Evolutionary conservation across 2,329 filamentous ascomycete genomes (phyloP).

Genomic region (Aspergillus piperis): DNA sequence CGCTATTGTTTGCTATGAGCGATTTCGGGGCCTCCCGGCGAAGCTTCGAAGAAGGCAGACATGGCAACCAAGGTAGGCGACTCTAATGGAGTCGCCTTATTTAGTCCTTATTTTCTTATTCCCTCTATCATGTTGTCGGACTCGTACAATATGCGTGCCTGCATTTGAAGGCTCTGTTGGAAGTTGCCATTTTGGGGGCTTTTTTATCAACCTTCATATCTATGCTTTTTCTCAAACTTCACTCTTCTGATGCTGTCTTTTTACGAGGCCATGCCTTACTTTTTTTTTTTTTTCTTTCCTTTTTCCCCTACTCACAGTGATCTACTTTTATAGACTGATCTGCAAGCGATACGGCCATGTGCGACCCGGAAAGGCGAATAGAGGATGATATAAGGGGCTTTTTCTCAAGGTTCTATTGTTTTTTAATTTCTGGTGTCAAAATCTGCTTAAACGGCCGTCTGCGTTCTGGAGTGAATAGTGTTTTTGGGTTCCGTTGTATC

Average conservation of each 20-base stretch:
- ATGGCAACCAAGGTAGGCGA: conserved; percentile 35
- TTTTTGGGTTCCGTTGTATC: conserved; percentile 7
- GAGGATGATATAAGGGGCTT: conserved; percentile 18
- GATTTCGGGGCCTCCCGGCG: conserved; percentile 46
- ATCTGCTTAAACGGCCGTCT: conserved; percentile 9
- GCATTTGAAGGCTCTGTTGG: not conserved
- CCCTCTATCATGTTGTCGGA: not conserved
- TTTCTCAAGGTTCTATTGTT: conserved; percentile 11
- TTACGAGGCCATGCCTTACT: not conserved
- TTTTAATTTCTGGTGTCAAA: conserved; percentile 6
- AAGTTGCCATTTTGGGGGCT: not conserved
- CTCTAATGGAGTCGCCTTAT: conserved; percentile 28
- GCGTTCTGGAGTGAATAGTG: conserved; percentile 11
- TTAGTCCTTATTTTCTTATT: conserved; percentile 8
- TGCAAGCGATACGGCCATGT: conserved; percentile 16
- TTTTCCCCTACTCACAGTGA: conserved; percentile 8
- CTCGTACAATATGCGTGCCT: not conserved
- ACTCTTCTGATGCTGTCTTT: conserved; percentile 8
- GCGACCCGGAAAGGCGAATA: conserved; percentile 22
- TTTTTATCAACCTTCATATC: conserved; percentile 7
- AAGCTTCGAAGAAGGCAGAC: conserved; percentile 44
- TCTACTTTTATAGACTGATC: conserved; percentile 26
- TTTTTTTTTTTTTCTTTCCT: not conserved
- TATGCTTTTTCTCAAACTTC: conserved; percentile 8
- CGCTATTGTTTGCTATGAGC: conserved; percentile 50